phyloP scores from a whole-genome alignment of 2,329 filamentous ascomycete genomes.

The Clonostachys sp. region DNA sequence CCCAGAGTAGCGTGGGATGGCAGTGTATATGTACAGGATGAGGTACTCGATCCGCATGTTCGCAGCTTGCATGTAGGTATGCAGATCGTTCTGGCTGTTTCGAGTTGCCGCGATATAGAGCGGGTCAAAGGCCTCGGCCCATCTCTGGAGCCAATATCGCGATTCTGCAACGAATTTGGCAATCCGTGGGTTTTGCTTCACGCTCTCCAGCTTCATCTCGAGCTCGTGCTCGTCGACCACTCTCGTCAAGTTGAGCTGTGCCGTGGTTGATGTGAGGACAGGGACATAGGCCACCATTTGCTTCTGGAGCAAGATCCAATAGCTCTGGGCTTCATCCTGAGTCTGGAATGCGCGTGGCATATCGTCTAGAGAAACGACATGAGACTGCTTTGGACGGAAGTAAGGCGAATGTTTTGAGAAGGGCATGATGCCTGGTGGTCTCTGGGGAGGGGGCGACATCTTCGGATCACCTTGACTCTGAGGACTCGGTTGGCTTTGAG shows the following conservation, averaged over 20 bases:
- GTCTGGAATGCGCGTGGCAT: constrained; percentile 22
- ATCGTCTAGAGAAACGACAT: constrained; percentile 20
- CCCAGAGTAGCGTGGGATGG: constrained; percentile 28
- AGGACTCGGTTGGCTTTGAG: constrained; percentile 7
- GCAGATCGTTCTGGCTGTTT: constrained; percentile 12
- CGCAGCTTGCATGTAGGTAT: constrained; percentile 26
- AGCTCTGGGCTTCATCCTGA: constrained; percentile 26
- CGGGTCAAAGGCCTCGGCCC: constrained; percentile 29
- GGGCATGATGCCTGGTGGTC: constrained; percentile 23
- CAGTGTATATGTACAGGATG: constrained; percentile 30
- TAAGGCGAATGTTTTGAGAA: constrained; percentile 31
- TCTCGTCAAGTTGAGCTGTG: constrained; percentile 19
- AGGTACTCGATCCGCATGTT: constrained; percentile 36
- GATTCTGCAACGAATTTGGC: constrained; percentile 25
- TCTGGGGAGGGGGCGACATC: constrained; percentile 1
- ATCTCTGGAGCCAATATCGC: constrained; percentile 30
- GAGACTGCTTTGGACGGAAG: constrained; percentile 21
- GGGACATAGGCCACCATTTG: constrained; percentile 29
- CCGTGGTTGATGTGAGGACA: constrained; percentile 20
- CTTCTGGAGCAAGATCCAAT: constrained; percentile 29
- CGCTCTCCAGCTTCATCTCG: constrained; percentile 18
- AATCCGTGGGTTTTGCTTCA: constrained; percentile 20
- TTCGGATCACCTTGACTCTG: constrained; percentile 4
- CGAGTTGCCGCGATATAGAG: constrained; percentile 19
- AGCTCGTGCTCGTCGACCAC: constrained; percentile 16